phyloP scores from a whole-genome alignment of 139 green algal species.

The Micromonas commoda region DNA sequence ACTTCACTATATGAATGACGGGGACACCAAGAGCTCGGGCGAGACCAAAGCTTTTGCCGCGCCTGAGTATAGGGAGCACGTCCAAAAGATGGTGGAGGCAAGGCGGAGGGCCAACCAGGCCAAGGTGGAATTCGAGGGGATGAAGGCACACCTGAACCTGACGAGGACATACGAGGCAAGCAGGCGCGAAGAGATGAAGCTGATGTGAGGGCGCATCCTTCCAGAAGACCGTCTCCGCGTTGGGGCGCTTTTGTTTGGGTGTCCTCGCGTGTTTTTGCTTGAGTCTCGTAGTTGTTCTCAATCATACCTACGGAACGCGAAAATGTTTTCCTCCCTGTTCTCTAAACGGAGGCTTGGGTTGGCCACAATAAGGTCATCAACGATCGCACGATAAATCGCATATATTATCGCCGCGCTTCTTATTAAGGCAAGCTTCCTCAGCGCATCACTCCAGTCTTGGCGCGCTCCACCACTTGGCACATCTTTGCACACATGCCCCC shows the following conservation, averaged over 20 bases:
- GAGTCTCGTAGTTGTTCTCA: no score
- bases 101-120: background rate
- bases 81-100: conserved; percentile 22
- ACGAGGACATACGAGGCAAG: conserved; percentile 1
- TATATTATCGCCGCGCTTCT: no score
- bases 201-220: conserved; percentile 1
- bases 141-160: conserved; percentile 19
- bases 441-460: background rate
- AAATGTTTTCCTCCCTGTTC: no score
- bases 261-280: no score
- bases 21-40: background rate
- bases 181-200: conserved; percentile 22
- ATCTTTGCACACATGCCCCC: conserved; percentile 84
- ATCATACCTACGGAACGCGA: no score
- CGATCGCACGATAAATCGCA: no score
- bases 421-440: no score
- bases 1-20: conserved; percentile 11
- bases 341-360: no score
- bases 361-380: no score
- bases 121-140: conserved; percentile 21
- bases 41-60: background rate
- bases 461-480: conserved; percentile 50
- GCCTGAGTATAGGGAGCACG: conserved; percentile 12
- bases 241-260: no score
- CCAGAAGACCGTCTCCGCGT: no score